Percentiles rank a stretch among this genome's conserved stretches.
These are phyloP conservation scores for Cryptosporidium parvum DNA, from an alignment of 169 alveolate genomes.

Conservation along the genomic window DNA sequence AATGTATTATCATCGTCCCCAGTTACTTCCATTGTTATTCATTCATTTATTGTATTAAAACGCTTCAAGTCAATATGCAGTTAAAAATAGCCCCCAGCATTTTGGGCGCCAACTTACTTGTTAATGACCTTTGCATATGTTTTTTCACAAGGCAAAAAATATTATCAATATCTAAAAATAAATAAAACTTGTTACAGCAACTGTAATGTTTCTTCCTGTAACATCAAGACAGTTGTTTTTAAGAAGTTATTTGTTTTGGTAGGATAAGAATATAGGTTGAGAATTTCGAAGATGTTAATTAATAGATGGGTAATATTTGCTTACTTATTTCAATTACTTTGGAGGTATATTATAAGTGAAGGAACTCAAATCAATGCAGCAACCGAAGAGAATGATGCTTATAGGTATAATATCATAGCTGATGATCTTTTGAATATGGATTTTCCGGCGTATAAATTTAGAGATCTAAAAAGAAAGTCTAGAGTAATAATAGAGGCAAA, in stretches of 20 bases:
- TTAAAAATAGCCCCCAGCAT: not conserved
- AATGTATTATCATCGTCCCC: constrained; percentile 80
- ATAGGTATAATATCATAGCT: not conserved
- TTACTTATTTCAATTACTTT: not conserved
- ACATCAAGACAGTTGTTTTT: not conserved
- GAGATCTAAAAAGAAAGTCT: constrained; percentile 71
- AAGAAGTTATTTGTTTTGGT: not conserved
- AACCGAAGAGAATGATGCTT: not conserved
- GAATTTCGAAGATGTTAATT: not conserved
- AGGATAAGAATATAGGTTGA: not conserved
- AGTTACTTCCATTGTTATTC: not conserved
- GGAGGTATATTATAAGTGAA: not conserved
- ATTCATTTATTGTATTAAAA: not conserved
- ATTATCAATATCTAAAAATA: constrained; percentile 1
- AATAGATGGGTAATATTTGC: constrained; percentile 1
- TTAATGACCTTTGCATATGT: not conserved
- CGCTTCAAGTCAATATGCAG: not conserved
- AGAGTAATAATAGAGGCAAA: constrained; percentile 38
- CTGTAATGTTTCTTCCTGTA: not conserved
- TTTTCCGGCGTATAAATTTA: constrained; percentile 42
- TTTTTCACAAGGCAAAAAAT: not conserved
- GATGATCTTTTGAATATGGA: constrained; percentile 3
- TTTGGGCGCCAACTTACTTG: not conserved
- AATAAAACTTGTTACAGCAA: not conserved
- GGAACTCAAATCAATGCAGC: not conserved